Conservation (phyloP, 1,139 yeast species). For the Candida sanyaensis region DNA sequence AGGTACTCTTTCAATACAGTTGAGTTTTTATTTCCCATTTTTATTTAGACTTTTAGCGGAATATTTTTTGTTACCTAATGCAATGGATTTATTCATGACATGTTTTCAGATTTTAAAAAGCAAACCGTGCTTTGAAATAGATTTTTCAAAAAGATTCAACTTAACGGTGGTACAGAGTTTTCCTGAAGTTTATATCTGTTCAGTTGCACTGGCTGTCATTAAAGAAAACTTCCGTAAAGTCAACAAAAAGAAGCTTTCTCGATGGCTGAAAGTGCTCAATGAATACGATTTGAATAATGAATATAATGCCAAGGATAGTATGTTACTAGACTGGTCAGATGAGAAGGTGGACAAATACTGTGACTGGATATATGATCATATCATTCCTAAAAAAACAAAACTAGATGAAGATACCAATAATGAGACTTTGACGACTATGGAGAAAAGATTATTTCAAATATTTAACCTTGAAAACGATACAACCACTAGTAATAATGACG, state of each 20-base stretch:
- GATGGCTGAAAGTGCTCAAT: constrained; percentile 26
- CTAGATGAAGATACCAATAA: constrained; percentile 15
- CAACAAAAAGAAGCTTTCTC: constrained; percentile 4
- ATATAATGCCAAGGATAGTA: constrained; percentile 21
- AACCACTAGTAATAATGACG: constrained; percentile 1
- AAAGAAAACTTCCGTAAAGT: constrained; percentile 21
- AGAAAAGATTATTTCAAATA: constrained; percentile 37
- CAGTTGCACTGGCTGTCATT: constrained; percentile 25
- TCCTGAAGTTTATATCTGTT: constrained; percentile 34
- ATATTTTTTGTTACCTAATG: constrained; percentile 30
- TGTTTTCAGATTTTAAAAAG: constrained; percentile 17
- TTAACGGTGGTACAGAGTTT: constrained; percentile 9
- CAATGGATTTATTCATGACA: constrained; percentile 29
- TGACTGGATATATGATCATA: constrained; percentile 38
- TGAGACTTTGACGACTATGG: constrained; percentile 28
- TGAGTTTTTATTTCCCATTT: constrained; percentile 36
- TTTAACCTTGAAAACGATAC: constrained; percentile 25
- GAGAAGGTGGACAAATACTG: constrained; percentile 39
- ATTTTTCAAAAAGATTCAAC: neutral
- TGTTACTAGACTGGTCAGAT: constrained; percentile 41
- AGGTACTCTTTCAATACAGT: constrained; percentile 14
- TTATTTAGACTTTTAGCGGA: constrained; percentile 29
- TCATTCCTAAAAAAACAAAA: constrained; percentile 27
- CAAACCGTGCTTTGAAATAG: constrained; percentile 2
- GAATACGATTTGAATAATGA: constrained; percentile 23